phyloP scores from a whole-genome alignment of 345 rosid species.

The Citrus mangshanensis region DNA sequence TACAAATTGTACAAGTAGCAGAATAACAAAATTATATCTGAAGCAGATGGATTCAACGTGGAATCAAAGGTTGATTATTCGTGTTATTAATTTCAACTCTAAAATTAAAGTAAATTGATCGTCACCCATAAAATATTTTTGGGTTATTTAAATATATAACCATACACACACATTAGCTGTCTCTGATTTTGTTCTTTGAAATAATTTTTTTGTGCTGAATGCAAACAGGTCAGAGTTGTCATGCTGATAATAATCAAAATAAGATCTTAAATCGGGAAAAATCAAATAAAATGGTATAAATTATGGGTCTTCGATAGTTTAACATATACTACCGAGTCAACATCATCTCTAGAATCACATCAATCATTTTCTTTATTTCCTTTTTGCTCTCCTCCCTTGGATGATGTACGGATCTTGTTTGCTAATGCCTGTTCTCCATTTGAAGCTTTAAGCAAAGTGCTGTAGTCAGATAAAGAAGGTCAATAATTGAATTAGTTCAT shows the following conservation, averaged over 20 bases:
- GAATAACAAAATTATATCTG: too few species aligned
- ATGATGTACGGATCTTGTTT: too few species aligned
- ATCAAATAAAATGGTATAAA: too few species aligned
- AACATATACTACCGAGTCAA: neutral
- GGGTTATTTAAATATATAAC: neutral
- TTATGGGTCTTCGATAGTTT: neutral
- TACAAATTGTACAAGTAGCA: too few species aligned
- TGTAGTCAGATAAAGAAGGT: neutral
- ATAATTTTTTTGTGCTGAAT: neutral
- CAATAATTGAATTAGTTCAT: neutral
- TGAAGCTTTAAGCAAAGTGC: too few species aligned
- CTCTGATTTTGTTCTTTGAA: neutral
- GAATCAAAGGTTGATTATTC: neutral
- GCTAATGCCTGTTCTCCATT: too few species aligned
- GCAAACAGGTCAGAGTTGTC: neutral
- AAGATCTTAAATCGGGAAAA: too few species aligned
- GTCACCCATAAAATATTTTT: neutral
- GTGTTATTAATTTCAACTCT: neutral
- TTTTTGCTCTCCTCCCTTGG: neutral
- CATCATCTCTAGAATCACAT: neutral
- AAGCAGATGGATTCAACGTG: too few species aligned
- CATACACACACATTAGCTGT: neutral
- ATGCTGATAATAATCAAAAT: neutral
- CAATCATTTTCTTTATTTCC: neutral
- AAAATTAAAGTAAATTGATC: neutral